Conservation (phyloP, 495 filamentous ascomycete species). For the Amniculicola lignicola region DNA sequence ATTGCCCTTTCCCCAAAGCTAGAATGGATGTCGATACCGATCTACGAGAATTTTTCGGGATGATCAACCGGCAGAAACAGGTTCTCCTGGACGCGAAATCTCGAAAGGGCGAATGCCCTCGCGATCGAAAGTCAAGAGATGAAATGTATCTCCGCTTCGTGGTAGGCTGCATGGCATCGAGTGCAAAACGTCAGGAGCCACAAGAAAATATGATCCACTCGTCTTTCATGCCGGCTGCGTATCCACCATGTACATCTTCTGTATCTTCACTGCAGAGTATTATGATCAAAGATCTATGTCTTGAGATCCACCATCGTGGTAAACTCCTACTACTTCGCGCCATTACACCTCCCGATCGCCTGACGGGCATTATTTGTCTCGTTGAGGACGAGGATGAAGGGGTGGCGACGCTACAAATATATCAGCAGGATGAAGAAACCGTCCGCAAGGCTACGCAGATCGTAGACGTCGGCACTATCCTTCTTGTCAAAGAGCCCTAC, state of each 20-base stretch:
- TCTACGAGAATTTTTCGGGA: not conserved
- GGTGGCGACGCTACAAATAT: slow-evolving; percentile 48
- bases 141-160: not conserved
- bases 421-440: slow-evolving; percentile 42
- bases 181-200: not conserved
- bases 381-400: slow-evolving; percentile 52
- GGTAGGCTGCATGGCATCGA: not conserved
- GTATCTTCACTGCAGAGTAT: not conserved
- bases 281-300: slow-evolving; percentile 30
- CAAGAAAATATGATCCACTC: not conserved
- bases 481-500: slow-evolving; percentile 55
- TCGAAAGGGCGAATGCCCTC: not conserved
- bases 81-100: not conserved
- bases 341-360: slow-evolving; percentile 21
- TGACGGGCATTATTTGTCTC: slow-evolving; percentile 47
- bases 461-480: slow-evolving; percentile 38
- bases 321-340: slow-evolving; percentile 1
- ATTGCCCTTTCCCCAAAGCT: not conserved
- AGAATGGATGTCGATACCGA: not conserved
- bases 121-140: not conserved
- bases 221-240: not conserved
- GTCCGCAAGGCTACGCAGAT: slow-evolving; percentile 30
- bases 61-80: not conserved
- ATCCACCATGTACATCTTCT: not conserved
- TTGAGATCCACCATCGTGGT: slow-evolving; percentile 44